These are phyloP conservation scores for Allantophomopsis cytisporea DNA, from an alignment of 2,329 filamentous ascomycete genomes.

Conservation along the genomic window DNA sequence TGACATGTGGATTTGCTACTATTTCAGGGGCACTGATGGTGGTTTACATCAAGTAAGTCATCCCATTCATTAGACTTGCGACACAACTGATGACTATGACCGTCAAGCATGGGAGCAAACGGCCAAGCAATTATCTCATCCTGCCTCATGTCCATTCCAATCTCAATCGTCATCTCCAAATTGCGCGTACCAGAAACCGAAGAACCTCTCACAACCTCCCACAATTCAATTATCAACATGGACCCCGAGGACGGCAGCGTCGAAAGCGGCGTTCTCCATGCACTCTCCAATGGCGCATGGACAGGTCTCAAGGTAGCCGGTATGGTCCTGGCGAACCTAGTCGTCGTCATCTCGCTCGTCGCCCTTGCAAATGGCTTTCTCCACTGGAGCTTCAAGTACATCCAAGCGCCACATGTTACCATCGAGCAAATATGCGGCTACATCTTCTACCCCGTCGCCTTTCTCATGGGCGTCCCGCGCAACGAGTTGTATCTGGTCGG, in stretches of 20 bases:
- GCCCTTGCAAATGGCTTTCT: constrained; percentile 63
- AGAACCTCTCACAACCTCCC: constrained; percentile 71
- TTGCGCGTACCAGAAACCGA: constrained; percentile 81
- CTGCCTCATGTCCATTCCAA: constrained; percentile 92
- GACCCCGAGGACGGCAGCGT: constrained; percentile 61
- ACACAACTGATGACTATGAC: too few relatives aligned
- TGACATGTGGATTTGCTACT: constrained; percentile 86
- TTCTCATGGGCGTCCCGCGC: constrained; percentile 67
- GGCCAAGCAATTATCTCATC: constrained; percentile 77
- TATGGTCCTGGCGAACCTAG: constrained; percentile 67
- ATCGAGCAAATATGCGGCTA: constrained; percentile 68
- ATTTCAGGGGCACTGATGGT: constrained; percentile 82
- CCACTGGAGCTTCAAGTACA: constrained; percentile 76
- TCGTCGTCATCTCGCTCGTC: constrained; percentile 72
- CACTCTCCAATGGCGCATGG: constrained; percentile 76
- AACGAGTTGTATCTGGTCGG: constrained; percentile 57
- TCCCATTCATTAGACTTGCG: too few relatives aligned
- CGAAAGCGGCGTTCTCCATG: constrained; percentile 66
- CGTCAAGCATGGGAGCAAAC: constrained; percentile 55
- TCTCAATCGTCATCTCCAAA: constrained; percentile 80
- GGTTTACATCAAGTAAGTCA: constrained; percentile 50
- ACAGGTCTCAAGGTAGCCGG: constrained; percentile 76
- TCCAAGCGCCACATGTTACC: constrained; percentile 55
- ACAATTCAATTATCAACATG: constrained; percentile 36
- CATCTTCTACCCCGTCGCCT: constrained; percentile 63